Evolutionary conservation across 306 rosid species (phyloP), one percentile per base, ranked within the genome.

Genomic region (Leucaena leucocephala): DNA sequence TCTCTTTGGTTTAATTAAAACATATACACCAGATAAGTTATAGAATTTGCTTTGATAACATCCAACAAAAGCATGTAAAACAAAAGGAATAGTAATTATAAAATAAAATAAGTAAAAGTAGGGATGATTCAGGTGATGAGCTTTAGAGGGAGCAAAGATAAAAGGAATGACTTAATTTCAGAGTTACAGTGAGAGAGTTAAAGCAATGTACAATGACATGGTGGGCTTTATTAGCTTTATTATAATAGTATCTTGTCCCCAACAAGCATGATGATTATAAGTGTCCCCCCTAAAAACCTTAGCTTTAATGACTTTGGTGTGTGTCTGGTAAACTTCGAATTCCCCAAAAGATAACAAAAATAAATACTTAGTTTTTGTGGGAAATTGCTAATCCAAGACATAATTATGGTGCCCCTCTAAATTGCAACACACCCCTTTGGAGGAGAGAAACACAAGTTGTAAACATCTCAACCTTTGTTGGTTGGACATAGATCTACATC

Each of bases 331-430:
- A n/a, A 58, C 80, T 74, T 74, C 74, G 80, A 74, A 74, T 74
- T 66, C 50, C 34, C 43, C 80, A 74, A 54, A 64, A 55, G 79
- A 74, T 55, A 52, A 80, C 80, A 80, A 80, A 74, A 80, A 27
- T 27, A 27, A 27, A 27, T 27, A 27, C 27, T 0, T 0, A 10
- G 22, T 16, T 72, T 44, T 10, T 44, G 10, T 72, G 46, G 8
- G 35, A 66, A 38, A 55, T 7, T 67, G 84, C 55, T 34, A 74
- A 74, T 66, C 62, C 57, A n/a, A 34, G 84, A 74, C 80, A 80
- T 59, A 61, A 75, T 75, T 0, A 61, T 75, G 48, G 5, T 74
- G 71, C 80, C 71, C 62, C 73, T 66, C 84, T 15, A 74, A n/a
- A 40, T 67, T 74, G 68, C 50, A 54, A 66, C 80, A 80, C 75